These are phyloP conservation scores for Choiromyces venosus DNA, from an alignment of 495 filamentous ascomycete species.

Conservation along the genomic window DNA sequence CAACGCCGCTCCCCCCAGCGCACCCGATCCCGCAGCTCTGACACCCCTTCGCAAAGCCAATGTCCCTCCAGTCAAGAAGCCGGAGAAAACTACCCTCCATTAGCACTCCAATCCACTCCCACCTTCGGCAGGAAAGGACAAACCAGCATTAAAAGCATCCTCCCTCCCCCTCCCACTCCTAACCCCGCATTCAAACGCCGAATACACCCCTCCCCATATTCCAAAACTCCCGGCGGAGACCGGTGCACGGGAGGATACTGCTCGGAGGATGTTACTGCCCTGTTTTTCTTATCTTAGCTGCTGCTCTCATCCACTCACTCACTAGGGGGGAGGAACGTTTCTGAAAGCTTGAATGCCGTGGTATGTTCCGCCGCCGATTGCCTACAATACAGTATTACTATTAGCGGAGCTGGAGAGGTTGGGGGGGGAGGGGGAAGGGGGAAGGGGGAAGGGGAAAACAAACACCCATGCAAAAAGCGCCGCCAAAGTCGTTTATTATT, in stretches of 20 bases:
- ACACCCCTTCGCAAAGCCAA: constrained; percentile 84
- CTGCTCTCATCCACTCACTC: no score
- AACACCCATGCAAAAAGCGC: constrained; percentile 97
- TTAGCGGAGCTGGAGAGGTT: constrained; percentile 6
- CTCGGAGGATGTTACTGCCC: constrained; percentile 89
- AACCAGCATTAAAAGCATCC: constrained; percentile 92
- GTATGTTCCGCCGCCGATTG: constrained; percentile 92
- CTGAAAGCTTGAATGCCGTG: constrained; percentile 95
- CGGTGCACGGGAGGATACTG: constrained; percentile 92
- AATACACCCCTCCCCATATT: constrained; percentile 93
- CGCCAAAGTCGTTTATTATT: constrained; percentile 90
- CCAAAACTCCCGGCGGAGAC: constrained; percentile 97
- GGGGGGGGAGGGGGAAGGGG: constrained; percentile 6
- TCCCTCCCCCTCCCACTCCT: constrained; percentile 97
- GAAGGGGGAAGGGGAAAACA: constrained; percentile 42
- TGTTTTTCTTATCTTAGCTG: constrained; percentile 92
- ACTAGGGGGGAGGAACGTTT: no score
- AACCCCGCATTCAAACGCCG: constrained; percentile 92
- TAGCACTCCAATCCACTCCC: constrained; percentile 1
- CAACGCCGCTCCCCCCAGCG: constrained; percentile 89
- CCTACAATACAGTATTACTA: constrained; percentile 45
- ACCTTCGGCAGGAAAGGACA: no score
- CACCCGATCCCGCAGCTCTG: constrained; percentile 82
- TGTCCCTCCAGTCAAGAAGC: constrained; percentile 93
- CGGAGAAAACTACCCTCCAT: constrained; percentile 61